Base-by-base conservation (phyloP, 2,329 filamentous ascomycete species). In the Parastagonospora nodorum region DNA sequence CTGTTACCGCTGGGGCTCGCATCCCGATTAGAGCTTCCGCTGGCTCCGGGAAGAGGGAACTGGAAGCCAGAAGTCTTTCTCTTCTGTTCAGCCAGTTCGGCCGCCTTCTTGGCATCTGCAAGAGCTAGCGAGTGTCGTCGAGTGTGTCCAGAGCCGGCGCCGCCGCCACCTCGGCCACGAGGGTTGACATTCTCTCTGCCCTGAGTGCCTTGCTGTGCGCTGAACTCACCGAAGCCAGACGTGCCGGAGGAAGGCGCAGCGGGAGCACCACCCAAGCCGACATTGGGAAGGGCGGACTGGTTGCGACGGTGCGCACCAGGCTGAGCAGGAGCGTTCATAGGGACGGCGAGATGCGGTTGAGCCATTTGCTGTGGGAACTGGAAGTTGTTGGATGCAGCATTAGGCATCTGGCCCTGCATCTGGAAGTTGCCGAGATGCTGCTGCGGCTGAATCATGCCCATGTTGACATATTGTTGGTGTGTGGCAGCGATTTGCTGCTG, bases 401-500 rank as follows among this genome's bases (percentile, higher is more conserved):
- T 90, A 64, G 86, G 80, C 82, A 96, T 88, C 74, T 87, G 85
- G 53, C 85, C 84, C 78, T 93, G 92, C 75, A 73, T 73, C 61
- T 69, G 71, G 53, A 74, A 74, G 53, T 72, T 71, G 58, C 86
- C 84, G 52, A 97, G 81, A 63, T 86, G 84, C 78, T 97, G 93
- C 68, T 89, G 88, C 45, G 90, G 88, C 63, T 89, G 88, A 67
- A 97, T 87, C 84, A 97, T 92, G 74, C 91, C 91, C 89, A 97
- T 92, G 75, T 94, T 96, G 68, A 96, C 88, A 80, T 96, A 97
- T 78, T 97, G 93, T 78, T 97, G 92, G 71, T 97, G 92, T 59
- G 91, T 94, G 66, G 91, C 91, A 77, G 95, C 90, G 71, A 97
- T 95, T 74, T 97, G 92, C 76, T 97, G 92, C 75, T 97, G 94